phyloP scores from a whole-genome alignment of 1,139 yeast genomes.

The Suhomyces ambrosiae region DNA sequence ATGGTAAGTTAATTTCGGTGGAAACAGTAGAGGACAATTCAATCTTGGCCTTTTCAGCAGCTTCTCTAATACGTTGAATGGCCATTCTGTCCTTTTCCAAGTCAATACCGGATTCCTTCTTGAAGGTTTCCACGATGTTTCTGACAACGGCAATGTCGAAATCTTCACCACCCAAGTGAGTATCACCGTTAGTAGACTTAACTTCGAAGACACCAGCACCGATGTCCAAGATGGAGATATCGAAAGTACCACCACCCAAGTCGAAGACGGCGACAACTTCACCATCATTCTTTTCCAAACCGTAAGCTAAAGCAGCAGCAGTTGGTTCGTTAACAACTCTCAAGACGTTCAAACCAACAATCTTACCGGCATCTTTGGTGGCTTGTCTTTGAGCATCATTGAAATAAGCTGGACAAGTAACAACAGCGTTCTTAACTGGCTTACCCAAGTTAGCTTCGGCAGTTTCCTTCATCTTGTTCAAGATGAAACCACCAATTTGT shows the following conservation, averaged over 20 bases:
- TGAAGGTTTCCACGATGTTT: conserved; percentile 88
- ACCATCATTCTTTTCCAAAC: conserved; percentile 82
- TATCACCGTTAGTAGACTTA: conserved; percentile 87
- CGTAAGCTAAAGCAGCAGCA: conserved; percentile 98
- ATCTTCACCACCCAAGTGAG: conserved; percentile 92
- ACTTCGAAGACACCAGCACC: conserved; percentile 90
- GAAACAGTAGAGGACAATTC: conserved; percentile 92
- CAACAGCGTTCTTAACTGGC: conserved; percentile 83
- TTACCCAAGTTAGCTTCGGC: conserved; percentile 92
- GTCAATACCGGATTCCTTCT: conserved; percentile 89
- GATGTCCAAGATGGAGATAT: conserved; percentile 80
- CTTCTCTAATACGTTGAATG: conserved; percentile 98
- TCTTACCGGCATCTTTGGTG: conserved; percentile 97
- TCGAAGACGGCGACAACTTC: conserved; percentile 83
- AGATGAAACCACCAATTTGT: conserved; percentile 95
- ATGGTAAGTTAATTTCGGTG: conserved; percentile 95
- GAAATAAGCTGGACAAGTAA: conserved; percentile 97
- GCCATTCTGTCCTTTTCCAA: conserved; percentile 95
- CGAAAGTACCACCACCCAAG: conserved; percentile 90
- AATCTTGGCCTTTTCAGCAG: conserved; percentile 99
- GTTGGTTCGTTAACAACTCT: conserved; percentile 99
- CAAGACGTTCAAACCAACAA: conserved; percentile 92
- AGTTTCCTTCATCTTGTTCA: conserved; percentile 96
- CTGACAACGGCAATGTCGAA: conserved; percentile 84
- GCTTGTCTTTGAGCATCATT: conserved; percentile 99